Evolutionary conservation across 139 green algal species (phyloP).

Genomic region (Coccomyxa sp.): DNA sequence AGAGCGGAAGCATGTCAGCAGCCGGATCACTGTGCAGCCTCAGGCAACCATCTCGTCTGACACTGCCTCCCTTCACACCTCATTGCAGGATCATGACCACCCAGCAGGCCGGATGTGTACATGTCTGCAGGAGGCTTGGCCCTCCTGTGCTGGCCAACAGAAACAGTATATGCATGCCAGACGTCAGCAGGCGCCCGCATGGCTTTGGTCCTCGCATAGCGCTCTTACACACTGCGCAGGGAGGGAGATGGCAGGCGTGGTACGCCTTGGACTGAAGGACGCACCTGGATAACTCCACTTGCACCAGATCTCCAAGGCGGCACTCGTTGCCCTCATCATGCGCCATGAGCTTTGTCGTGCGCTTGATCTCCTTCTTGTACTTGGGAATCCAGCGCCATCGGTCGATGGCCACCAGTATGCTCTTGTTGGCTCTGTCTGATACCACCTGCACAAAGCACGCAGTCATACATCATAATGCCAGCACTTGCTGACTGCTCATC

Average conservation of each 20-base stretch:
- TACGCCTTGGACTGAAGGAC: not conserved
- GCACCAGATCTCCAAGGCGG: constrained; percentile 55
- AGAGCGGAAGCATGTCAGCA: not conserved
- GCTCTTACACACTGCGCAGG: too few relatives aligned
- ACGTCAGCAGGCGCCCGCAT: too few relatives aligned
- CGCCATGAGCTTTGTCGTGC: constrained; percentile 55
- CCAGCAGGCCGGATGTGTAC: not conserved
- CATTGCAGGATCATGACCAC: too few relatives aligned
- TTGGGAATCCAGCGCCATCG: constrained; percentile 33
- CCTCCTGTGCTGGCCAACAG: too few relatives aligned
- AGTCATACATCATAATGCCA: not conserved
- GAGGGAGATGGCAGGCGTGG: too few relatives aligned
- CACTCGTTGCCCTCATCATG: constrained; percentile 55
- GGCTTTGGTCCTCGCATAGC: too few relatives aligned
- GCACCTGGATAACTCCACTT: constrained; percentile 38
- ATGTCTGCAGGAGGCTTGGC: not conserved
- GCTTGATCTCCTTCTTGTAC: constrained; percentile 29
- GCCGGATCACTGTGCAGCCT: not conserved
- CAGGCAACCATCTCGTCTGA: not conserved
- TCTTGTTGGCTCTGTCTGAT: constrained; percentile 57
- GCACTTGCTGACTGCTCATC: too few relatives aligned
- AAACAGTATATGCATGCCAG: too few relatives aligned
- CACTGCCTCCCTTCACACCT: not conserved
- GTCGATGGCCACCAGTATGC: constrained; percentile 47
- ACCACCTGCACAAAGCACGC: constrained; percentile 38